Evolutionary conservation across 1,284 basidiomycete species (phyloP).

Genomic region (Earliella scabrosa): DNA sequence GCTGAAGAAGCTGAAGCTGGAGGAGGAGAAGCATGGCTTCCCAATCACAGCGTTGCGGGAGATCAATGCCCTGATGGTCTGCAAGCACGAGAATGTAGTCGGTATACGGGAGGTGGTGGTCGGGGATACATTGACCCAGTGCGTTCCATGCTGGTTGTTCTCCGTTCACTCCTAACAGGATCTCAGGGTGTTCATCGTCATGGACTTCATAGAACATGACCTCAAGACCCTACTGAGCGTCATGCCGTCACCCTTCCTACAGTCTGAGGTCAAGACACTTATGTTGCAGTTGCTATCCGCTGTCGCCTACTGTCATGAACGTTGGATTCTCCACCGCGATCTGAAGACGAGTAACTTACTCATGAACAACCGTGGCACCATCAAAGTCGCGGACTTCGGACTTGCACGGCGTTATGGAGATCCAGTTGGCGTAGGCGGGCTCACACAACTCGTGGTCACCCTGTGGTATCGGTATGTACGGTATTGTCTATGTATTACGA

Average conservation of each 20-base stretch:
- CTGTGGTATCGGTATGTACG: slow-evolving; percentile 93
- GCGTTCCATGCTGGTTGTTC: slow-evolving; percentile 38
- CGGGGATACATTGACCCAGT: slow-evolving; percentile 99
- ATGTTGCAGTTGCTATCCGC: slow-evolving; percentile 95
- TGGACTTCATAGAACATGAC: slow-evolving; percentile 99
- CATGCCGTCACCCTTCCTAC: slow-evolving; percentile 94
- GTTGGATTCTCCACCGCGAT: slow-evolving; percentile 98
- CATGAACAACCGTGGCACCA: slow-evolving; percentile 98
- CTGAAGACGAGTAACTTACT: slow-evolving; percentile 97
- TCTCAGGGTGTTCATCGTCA: slow-evolving; percentile 93
- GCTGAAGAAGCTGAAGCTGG: slow-evolving; percentile 97
- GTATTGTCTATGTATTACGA: slow-evolving; percentile 10
- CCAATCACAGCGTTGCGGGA: slow-evolving; percentile 97
- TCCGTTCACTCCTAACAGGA: background rate
- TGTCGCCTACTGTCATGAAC: slow-evolving; percentile 88
- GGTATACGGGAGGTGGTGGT: slow-evolving; percentile 96
- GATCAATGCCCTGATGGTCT: slow-evolving; percentile 92
- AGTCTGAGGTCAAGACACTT: slow-evolving; percentile 98
- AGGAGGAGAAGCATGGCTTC: slow-evolving; percentile 97
- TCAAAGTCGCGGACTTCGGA: slow-evolving; percentile 99
- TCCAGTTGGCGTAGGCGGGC: slow-evolving; percentile 88
- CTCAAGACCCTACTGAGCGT: slow-evolving; percentile 93
- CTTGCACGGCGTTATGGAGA: slow-evolving; percentile 95
- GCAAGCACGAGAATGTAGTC: slow-evolving; percentile 94
- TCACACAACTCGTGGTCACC: slow-evolving; percentile 98